Evolutionary conservation across 208 protist species (phyloP), one percentile per base, ranked within the genome.

Genomic region (Paratrypanosoma confusum): DNA sequence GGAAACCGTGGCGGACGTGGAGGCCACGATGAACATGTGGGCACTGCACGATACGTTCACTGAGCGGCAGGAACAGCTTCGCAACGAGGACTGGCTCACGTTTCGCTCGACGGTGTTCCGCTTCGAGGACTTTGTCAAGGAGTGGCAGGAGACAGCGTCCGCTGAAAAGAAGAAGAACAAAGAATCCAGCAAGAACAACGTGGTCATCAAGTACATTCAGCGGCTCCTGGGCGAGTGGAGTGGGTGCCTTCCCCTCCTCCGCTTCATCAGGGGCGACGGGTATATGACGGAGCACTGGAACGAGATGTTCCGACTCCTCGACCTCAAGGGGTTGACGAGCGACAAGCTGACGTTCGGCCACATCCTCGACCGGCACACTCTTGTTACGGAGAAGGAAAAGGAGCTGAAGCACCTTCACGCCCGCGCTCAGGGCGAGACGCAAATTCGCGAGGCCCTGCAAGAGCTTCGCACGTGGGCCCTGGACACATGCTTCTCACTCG

Each of bases 241-340:
- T 0, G 51, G 76, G 10, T 60, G 88, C 32, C 39, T 80, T 23
- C 88, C 88, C 7, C 33, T 88, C 17, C 58, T 97, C 25, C 87
- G 90, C 48, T 94, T 89, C 35, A 71, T 97, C 8, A 76, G 86
- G 31, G 96, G 95, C 18, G 96, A 99, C 8, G 81, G 72, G 1
- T 97, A 96, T 71, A 93, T 94, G 77, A 71, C 73, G 29, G 94
- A 97, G 45, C 96, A 99, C 74, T 99, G 96, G 96, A 77, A 66
- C 34, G 70, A 86, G 44, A 65, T 98, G 48, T 97, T 97, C 55
- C 51, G 71, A 6, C 39, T 97, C 21, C 53, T 98, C 18, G 62
- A 64, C 25, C 64, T 98, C 1, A 78, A 84, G 49, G 65, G 54
- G 5, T 51, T 81, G 34, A 88, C 72, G 16, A 82, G 90, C 51